Evolutionary conservation across 2,329 filamentous ascomycete genomes (phyloP), one percentile per base, ranked within the genome.

Genomic region (Trichoderma sp.): DNA sequence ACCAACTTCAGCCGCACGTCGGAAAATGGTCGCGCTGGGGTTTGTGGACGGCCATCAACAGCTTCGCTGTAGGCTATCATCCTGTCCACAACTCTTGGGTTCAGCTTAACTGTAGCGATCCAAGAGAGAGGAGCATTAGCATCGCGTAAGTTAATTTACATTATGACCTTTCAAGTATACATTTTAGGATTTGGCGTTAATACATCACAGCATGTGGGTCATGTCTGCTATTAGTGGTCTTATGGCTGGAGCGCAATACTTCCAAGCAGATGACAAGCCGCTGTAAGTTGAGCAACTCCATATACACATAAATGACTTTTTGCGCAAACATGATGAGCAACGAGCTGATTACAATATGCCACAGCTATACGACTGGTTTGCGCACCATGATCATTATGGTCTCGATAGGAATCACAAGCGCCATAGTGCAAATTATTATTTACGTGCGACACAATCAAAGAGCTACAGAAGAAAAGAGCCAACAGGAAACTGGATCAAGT

Each of bases 81-180:
- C 84, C 84, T 0, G 78, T 84, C 0, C 83, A 85, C 65, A 86
- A 86, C 72, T 79, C 82, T 0, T 86, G 83, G 84, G 75, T 84
- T 19, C 82, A 85, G 71, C 74, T 85, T 7, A 86, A 86, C 70
- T 85, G 84, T 70, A 76, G 75, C 15, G 80, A 81, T 19, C 72
- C 80, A 0, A 73, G 79, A 5, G 83, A 85, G 72, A 73, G 83
- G 64, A 85, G 82, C 69, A 83, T 86, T 60, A 78, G 76, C 22
- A 80, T 86, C 56, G 83, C 84, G 77, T 83, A 71, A 71, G 81
- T 73, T 60, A 22, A 22, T 19, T 34, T 5, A 19, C 6, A 27
- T 3, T n/a, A 13, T 45, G 1, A 4, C 42, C 2, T 15, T 42
- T 10, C 22, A 39, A 35, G 32, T 35, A 6, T 35, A 0, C 10